Evolutionary conservation across 1,139 yeast species (phyloP), one percentile per base, ranked within the genome.

Genomic region (Suhomyces bolitotheri): DNA sequence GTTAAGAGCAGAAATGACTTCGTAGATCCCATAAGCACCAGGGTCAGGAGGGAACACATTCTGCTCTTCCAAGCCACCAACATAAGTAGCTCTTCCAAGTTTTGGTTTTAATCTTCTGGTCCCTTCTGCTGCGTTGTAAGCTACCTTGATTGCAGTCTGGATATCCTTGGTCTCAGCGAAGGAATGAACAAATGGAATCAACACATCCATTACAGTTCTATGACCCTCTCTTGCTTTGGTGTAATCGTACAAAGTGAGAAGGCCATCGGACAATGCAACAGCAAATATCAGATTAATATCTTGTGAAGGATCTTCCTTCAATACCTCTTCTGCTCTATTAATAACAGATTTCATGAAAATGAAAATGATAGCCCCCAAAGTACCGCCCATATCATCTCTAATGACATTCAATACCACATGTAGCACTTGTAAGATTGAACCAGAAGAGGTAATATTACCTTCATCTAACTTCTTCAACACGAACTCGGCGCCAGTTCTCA

Each of bases 351-450:
- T 64, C 41, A 71, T 59, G 40, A 65, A 73, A 26, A 73, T 73
- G 37, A 68, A 73, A 28, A 70, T 56, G 29, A 73, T 63, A 1
- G 76, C 78, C 3, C 78, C 78, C 24, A 71, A 58, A 8, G 79
- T 73, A 11, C 79, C 79, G n/a, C 79, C 78, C 79, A 73, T 73
- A 36, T 64, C 65, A 33, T 70, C 72, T 31, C 72, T 70, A 27
- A 73, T 64, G 20, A 70, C 60, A 15, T 61, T 51, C 19, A 61
- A 51, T 26, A 64, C 60, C 27, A 79, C 58, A 37, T 58, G 62
- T 43, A 69, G 53, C 24, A 62, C 61, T 12, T 52, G 53, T 30
- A 43, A 29, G n/a, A 30, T 29, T 7, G 38, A 35, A 10, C 38
- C 38, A 22, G 20, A 16, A 7, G 40, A 30, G 5, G 51, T 43